A percentile compares a stretch with the other conserved stretches of the same genome.
These are phyloP conservation scores for Alternaria arborescens DNA, from an alignment of 2,329 filamentous ascomycete genomes.

Conservation along the genomic window DNA sequence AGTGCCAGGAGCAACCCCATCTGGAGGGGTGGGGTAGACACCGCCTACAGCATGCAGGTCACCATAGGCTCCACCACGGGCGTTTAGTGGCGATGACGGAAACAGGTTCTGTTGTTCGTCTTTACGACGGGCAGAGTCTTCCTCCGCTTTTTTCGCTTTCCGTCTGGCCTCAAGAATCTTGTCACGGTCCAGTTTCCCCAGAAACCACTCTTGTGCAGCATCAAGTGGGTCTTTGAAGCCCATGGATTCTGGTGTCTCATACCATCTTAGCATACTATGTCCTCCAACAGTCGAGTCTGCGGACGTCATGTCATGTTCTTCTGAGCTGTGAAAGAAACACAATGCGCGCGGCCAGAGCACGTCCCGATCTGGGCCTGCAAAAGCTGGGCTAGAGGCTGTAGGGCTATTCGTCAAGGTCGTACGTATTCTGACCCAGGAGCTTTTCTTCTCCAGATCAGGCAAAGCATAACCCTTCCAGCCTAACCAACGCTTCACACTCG, in stretches of 20 bases:
- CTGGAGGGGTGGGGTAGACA: conserved; percentile 54
- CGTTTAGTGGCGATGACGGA: conserved; percentile 51
- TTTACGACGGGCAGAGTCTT: conserved; percentile 53
- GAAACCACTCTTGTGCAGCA: conserved; percentile 49
- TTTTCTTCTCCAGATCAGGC: conserved; percentile 31
- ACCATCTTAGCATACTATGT: conserved; percentile 39
- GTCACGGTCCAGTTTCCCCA: conserved; percentile 47
- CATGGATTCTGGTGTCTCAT: conserved; percentile 33
- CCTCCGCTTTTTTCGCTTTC: conserved; percentile 56
- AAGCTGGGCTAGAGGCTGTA: conserved; percentile 22
- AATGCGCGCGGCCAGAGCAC: conserved; percentile 49
- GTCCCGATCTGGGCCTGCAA: conserved; percentile 31
- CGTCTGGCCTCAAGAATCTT: conserved; percentile 50
- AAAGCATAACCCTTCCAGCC: conserved; percentile 46
- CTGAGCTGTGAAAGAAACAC: conserved; percentile 39
- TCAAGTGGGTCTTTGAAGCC: conserved; percentile 50
- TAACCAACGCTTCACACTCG: conserved; percentile 45
- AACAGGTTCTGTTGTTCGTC: conserved; percentile 39
- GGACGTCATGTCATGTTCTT: neutral
- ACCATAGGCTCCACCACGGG: conserved; percentile 44
- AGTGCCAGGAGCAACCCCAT: conserved; percentile 46
- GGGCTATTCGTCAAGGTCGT: conserved; percentile 22
- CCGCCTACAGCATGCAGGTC: conserved; percentile 49
- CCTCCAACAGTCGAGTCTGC: conserved; percentile 5
- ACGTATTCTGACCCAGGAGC: conserved; percentile 45